Conservation (phyloP, 306 rosid genomes). For the Mimosa pudica region DNA sequence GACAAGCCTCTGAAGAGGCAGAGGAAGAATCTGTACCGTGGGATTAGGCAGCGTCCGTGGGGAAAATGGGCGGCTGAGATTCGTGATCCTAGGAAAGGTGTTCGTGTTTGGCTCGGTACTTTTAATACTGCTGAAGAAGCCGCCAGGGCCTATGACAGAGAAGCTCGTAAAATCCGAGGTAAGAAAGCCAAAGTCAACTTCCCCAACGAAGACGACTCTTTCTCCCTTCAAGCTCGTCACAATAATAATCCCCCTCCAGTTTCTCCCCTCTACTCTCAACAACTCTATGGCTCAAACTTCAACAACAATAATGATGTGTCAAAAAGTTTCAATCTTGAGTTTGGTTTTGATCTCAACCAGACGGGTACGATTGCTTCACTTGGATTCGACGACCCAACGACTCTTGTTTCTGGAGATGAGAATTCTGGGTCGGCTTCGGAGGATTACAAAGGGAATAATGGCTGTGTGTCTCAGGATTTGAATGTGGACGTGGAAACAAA, state of each 20-base stretch:
- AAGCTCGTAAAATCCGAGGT: slow-evolving; percentile 88
- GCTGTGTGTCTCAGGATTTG: slow-evolving; percentile 1
- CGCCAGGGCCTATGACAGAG: slow-evolving; percentile 89
- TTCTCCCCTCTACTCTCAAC: slow-evolving; percentile 31
- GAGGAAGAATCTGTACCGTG: slow-evolving; percentile 89
- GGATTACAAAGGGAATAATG: slow-evolving; percentile 19
- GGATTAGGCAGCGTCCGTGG: slow-evolving; percentile 96
- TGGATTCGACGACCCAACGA: slow-evolving; percentile 33
- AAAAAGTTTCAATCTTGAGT: slow-evolving; percentile 43
- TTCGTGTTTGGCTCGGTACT: slow-evolving; percentile 95
- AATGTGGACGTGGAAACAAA: slow-evolving; percentile 32
- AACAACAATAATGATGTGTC: slow-evolving; percentile 22
- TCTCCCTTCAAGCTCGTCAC: slow-evolving; percentile 33
- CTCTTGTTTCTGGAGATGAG: slow-evolving; percentile 42
- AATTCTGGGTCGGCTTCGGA: slow-evolving; percentile 43
- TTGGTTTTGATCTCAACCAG: slow-evolving; percentile 65
- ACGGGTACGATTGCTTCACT: slow-evolving; percentile 30
- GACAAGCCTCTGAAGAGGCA: slow-evolving; percentile 72
- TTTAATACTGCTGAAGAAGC: slow-evolving; percentile 95
- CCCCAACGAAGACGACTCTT: slow-evolving; percentile 64
- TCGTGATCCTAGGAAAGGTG: slow-evolving; percentile 91
- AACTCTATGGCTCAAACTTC: not conserved
- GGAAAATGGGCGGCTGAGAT: slow-evolving; percentile 98
- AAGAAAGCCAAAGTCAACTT: slow-evolving; percentile 91
- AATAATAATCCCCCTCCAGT: slow-evolving; percentile 6